Conservation (phyloP, 176 grass and related monocot species). For the Ampelocalamus luodianensis region DNA sequence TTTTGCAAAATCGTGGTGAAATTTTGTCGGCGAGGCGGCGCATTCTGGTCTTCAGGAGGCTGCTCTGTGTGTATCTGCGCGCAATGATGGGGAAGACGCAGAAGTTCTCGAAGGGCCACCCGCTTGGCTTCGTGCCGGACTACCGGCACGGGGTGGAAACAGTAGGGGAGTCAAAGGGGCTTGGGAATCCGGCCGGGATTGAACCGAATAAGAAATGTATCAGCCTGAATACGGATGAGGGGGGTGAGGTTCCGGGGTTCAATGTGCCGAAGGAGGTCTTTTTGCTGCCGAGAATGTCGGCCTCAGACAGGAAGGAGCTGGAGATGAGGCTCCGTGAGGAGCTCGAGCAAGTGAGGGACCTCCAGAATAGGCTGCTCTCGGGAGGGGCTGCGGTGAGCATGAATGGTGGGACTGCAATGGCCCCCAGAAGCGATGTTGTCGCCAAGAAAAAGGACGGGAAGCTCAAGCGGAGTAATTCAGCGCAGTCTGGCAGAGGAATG, state of each 20-base stretch:
- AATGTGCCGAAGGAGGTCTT: slow-evolving; percentile 57
- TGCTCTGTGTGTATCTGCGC: not conserved
- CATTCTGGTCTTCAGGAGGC: slow-evolving; percentile 24
- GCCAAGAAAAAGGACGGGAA: slow-evolving; percentile 51
- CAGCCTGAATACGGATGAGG: slow-evolving; percentile 44
- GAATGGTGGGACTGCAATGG: slow-evolving; percentile 37
- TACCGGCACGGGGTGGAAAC: slow-evolving; percentile 78
- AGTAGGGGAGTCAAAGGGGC: slow-evolving; percentile 65
- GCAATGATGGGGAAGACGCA: slow-evolving; percentile 94
- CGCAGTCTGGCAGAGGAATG: slow-evolving; percentile 53
- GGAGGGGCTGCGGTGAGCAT: slow-evolving; percentile 34
- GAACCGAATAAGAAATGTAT: slow-evolving; percentile 77
- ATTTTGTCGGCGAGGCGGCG: slow-evolving; percentile 35
- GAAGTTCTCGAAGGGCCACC: slow-evolving; percentile 81
- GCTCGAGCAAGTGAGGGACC: slow-evolving; percentile 59
- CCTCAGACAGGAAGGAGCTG: slow-evolving; percentile 57
- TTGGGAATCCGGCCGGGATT: slow-evolving; percentile 54
- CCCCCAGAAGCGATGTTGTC: slow-evolving; percentile 37
- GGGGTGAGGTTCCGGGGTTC: slow-evolving; percentile 34
- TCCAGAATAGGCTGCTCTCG: slow-evolving; percentile 58
- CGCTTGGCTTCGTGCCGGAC: slow-evolving; percentile 79
- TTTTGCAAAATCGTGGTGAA: slow-evolving; percentile 45
- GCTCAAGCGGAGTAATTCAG: slow-evolving; percentile 53
- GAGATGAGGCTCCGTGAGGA: slow-evolving; percentile 62
- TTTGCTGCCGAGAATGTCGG: slow-evolving; percentile 58